Evolutionary conservation across 2,329 filamentous ascomycete species (phyloP), one percentile per base, ranked within the genome.

Genomic region (Gnomoniopsis smithogilvyi): DNA sequence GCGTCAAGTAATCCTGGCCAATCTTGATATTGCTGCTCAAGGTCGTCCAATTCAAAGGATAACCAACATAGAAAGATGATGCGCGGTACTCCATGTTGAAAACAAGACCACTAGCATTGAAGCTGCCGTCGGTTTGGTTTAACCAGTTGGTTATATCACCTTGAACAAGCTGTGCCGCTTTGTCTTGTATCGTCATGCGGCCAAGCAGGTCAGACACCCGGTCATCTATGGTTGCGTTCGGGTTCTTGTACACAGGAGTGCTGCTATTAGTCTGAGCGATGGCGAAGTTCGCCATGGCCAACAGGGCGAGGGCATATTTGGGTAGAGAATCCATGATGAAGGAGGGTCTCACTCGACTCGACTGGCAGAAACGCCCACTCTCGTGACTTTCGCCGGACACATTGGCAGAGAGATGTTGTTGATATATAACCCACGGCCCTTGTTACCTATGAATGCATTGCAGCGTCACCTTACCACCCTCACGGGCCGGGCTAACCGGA

Each of bases 81-180:
- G 84, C 83, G 36, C 87, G 84, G 65, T 79, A 77, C 36, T 80
- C 75, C 78, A 90, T 89, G 68, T 84, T 90, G 74, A 81, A 85
- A 50, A 80, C 83, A 12, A 92, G 75, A 0, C 87, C 89, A 0
- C 81, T 84, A 54, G 81, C 76, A 68, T 92, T 92, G 73, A 89
- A 85, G n/a, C 73, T 76, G 57, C 86, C 86, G 36, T 82, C 80
- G 0, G 83, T 86, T n/a, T 80, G 79, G 68, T 91, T 85, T 70
- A 92, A 81, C 84, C 88, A 92, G 68, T 91, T 90, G 6, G 81
- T 79, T 61, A 92, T 79, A 67, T 92, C 89, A 51, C 88, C 85
- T 68, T 88, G 86, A 30, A 88, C 78, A 64, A 88, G 76, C 69
- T 92, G 89, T 1, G 86, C 80, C 48, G 84, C 82, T 74, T 92